These are phyloP conservation scores for Fraxinus americana DNA, from an alignment of 257 asterid species.

Conservation along the genomic window DNA sequence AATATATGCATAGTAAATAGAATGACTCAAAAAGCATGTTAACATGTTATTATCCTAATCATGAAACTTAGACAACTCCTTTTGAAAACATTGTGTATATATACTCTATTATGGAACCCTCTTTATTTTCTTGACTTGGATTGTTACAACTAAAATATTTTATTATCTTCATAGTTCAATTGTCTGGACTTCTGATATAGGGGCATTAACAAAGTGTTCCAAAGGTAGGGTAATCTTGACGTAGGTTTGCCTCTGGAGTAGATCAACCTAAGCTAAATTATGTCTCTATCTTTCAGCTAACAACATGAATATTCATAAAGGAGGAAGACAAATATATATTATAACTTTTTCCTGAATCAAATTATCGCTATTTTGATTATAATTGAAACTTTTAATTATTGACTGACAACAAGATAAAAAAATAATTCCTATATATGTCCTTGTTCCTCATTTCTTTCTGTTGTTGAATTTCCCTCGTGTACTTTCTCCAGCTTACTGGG, in stretches of 20 bases:
- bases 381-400: background rate
- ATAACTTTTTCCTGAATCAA: background rate
- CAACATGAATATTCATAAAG: background rate
- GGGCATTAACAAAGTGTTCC: background rate
- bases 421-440: background rate
- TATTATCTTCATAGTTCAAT: background rate
- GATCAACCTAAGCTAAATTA: background rate
- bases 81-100: background rate
- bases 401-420: background rate
- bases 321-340: background rate
- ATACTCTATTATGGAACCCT: background rate
- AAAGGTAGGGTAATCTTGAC: background rate
- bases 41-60: background rate
- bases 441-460: background rate
- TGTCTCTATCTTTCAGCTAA: background rate
- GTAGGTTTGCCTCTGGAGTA: background rate
- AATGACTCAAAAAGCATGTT: background rate
- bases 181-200: background rate
- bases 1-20: background rate
- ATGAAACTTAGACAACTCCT: background rate
- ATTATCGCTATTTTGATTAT: background rate
- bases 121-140: background rate
- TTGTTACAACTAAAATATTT: background rate
- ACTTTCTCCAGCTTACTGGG: conserved; percentile 73
- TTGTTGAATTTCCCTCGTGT: conserved; percentile 15